phyloP scores from a whole-genome alignment of 192 early-diverging fungal species.

The Paraglomus occultum region DNA sequence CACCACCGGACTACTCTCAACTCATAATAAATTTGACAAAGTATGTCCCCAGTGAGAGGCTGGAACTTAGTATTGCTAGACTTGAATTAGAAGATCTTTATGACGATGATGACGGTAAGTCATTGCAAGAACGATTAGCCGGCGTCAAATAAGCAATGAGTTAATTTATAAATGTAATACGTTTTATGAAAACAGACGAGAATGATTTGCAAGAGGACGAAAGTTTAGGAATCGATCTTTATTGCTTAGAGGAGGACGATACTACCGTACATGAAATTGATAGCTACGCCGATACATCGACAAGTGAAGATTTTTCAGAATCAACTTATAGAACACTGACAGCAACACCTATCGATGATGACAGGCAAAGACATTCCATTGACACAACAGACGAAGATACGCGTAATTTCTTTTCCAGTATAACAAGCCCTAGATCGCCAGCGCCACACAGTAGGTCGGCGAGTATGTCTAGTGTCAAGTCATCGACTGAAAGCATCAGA shows the following conservation, averaged over 20 bases:
- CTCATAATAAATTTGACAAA: slow-evolving; percentile 16
- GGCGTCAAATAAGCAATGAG: no score
- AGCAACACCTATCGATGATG: neutral
- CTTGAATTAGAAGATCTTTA: slow-evolving; percentile 21
- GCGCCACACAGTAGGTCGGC: no score
- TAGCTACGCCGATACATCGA: neutral
- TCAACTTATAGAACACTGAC: neutral
- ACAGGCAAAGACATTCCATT: no score
- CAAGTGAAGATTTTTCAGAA: neutral
- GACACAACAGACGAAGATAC: no score
- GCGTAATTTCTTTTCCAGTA: no score
- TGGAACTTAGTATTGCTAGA: neutral
- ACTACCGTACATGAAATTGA: neutral
- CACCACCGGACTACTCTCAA: neutral
- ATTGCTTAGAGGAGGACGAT: neutral
- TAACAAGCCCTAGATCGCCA: no score
- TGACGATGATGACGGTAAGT: slow-evolving; percentile 16
- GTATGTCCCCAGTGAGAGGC: slow-evolving; percentile 6
- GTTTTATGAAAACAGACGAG: no score
- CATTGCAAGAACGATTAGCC: neutral
- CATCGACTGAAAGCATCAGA: no score
- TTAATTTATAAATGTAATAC: no score
- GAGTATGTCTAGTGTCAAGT: no score
- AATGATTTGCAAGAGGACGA: neutral
- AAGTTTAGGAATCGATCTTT: slow-evolving; percentile 1